Base-by-base conservation (phyloP, 2,329 filamentous ascomycete genomes). In the Coniella vitis region DNA sequence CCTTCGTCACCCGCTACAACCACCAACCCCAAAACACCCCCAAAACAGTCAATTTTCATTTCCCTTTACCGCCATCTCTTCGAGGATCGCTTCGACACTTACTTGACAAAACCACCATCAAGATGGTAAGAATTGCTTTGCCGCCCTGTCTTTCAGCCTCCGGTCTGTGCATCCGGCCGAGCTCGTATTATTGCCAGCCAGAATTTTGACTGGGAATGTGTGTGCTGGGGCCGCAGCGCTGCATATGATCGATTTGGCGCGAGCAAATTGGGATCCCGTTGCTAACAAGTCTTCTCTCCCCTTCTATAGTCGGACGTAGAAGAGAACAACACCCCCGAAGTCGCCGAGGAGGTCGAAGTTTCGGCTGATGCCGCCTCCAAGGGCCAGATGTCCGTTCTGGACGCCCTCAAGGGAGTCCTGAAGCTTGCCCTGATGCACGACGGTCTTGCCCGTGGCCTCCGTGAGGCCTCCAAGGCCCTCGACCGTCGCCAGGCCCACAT, bases 381-480 rank as follows among this genome's bases (percentile, higher is more conserved):
- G 74, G 87, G 87, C 67, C 89, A 90, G 80, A 97, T 98, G 90
- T 90, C 87, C 70, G 90, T 97, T 66, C 84, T 96, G 63, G 93
- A 98, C 68, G 93, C 93, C 63, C 87, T 98, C 67, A 98, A 98
- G 84, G 93, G 93, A 72, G 93, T 96, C 60, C 83, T 98, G 70
- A 95, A 95, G 81, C 87, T 97, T 70, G 86, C 93, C 58, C 87
- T 98, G 65, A 96, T 97, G 86, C 91, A 98, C 86, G 93, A 98
- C 72, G 93, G 93, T 72, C 90, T 98, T 64, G 93, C 93, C 70
- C 90, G 93, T 65, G 93, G 93, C 76, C 89, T 98, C 66, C 90
- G 93, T 64, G 93, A 98, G 79, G 93, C 93, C 60, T 90, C 86
- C 79, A 98, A 98, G 83, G 91, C 93, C 58, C 89, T 98, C 67